Base-by-base conservation (phyloP, 192 early-diverging fungal species). In the Coemansia sp. region DNA sequence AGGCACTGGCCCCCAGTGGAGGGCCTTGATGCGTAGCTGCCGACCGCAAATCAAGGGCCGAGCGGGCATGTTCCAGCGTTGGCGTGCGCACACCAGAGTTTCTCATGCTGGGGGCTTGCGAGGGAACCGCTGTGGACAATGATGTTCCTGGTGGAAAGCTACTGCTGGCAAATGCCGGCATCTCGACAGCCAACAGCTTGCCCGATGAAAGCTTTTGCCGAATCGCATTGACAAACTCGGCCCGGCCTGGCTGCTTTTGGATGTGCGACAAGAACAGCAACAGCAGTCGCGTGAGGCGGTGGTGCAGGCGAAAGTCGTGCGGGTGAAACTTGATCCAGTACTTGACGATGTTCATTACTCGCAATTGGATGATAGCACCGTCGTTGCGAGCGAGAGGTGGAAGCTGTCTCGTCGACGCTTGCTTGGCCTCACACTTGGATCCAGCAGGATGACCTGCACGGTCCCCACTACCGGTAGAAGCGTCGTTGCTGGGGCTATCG, bases 311-410 rank as follows among this genome's bases (percentile, higher is more conserved):
- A 43, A 86, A 86, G 63, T 86, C 85, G 62, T 88, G 87, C 58
- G 87, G 90, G 65, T 95, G 93, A 55, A 77, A 87, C 66, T 96
- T 95, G 29, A 96, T 76, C 96, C 96, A 98, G 62, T 86, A 88
- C 76, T 95, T 97, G 72, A 96, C 81, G 5, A 93, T 89, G 76
- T 93, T 93, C 76, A 91, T 92, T 0, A 97, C 93, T 3, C 93
- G 90, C 47, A 90, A 79, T 41, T 92, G 90, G 18, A 95, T 83
- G 43, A 86, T 83, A 15, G 85, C 78, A 10, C 82, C 78, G 46
- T 80, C 76, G 62, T 79, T 83, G 24, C 76, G 70, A 33, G 66
- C 73, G 29, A 83, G 70, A 18, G 66, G 70, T 18, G 76, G 80
- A 41, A 83, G 68, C 47, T 57, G 39, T 10, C 53, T 64, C 43